These are phyloP conservation scores for Geotrichum macrosporum DNA, from an alignment of 1,139 yeast genomes.

Conservation along the genomic window DNA sequence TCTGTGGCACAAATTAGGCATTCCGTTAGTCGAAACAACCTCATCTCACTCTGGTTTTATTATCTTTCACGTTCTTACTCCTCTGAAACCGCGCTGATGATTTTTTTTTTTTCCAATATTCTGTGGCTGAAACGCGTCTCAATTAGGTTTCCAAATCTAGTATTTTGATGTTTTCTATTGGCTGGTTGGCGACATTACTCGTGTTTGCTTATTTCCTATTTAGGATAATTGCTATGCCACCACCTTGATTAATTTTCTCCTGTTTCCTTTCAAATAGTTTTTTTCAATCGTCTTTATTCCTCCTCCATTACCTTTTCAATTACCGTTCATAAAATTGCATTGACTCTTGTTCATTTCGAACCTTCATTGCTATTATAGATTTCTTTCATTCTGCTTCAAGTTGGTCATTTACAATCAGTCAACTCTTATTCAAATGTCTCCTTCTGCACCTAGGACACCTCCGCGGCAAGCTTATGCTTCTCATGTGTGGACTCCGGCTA, in stretches of 20 bases:
- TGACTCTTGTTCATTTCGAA: constrained; percentile 1
- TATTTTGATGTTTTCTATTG: not conserved
- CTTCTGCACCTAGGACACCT: constrained; percentile 33
- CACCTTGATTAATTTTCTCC: constrained; percentile 7
- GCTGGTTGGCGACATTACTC: constrained; percentile 1
- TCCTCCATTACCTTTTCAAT: constrained; percentile 5
- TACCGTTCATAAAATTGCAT: constrained; percentile 6
- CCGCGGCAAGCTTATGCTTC: constrained; percentile 27
- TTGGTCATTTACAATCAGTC: no score
- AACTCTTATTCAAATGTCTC: constrained; percentile 1
- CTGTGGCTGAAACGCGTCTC: constrained; percentile 1
- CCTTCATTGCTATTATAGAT: not conserved
- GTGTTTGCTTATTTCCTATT: constrained; percentile 11
- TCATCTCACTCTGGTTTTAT: no score
- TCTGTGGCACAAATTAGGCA: no score
- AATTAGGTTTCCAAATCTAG: constrained; percentile 1
- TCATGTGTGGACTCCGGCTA: constrained; percentile 34
- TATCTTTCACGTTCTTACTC: no score
- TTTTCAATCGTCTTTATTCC: not conserved
- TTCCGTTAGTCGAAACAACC: no score
- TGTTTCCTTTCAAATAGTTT: not conserved
- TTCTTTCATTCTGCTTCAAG: not conserved
- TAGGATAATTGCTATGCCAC: not conserved
- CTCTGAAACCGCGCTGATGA: no score
- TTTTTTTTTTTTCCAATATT: not conserved